Base-by-base conservation (phyloP, 768 basidiomycete genomes). In the Saitozyma sp. region DNA sequence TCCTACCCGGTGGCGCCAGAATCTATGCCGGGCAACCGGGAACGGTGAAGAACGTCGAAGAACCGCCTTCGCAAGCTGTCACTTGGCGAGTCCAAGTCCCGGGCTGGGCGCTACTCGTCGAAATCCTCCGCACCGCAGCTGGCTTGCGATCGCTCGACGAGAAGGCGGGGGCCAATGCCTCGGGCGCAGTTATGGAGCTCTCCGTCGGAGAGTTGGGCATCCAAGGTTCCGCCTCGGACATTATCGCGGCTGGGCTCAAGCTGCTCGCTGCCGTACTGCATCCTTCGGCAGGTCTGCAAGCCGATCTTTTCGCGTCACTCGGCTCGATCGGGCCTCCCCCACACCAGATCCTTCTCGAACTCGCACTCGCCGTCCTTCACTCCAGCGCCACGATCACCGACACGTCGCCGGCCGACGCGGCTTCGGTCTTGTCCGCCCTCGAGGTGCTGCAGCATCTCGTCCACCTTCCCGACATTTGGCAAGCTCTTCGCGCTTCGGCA, bases 101-200 rank as follows among this genome's bases (percentile, higher is more conserved):
- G 8, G 91, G 90, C 2, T 96, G 93, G 93, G 88, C 85, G 66
- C 76, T 95, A 13, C 79, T 95, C 7, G 77, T 92, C n/a, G 92
- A 92, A 68, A 81, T 94, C 9, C 81, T 95, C 56, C 85, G 86
- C 17, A 63, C 55, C 5, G 65, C 68, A 7, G 54, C 59, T 7
- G 68, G 69, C 13, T 37, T 66, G 49, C 63, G 62, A 19, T 42
- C 51, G 1, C 50, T 61, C n/a, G 59, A 59, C 11, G 51, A 66
- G 14, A 9, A 38, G 51, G 56, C 56, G 7, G 45, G 4, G 45
- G 51, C 29, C 1, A 29, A 5, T 29, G 19, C 42, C 2, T 42
- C 55, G 9, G 55, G 53, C 7, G 64, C 67, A 14, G 50, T 53
- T 43, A 58, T 67, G 16, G 48, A 50, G 37, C 54, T 75, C 8